Conservation (phyloP, 2,329 filamentous ascomycete genomes). For the Colletotrichum kahawae region DNA sequence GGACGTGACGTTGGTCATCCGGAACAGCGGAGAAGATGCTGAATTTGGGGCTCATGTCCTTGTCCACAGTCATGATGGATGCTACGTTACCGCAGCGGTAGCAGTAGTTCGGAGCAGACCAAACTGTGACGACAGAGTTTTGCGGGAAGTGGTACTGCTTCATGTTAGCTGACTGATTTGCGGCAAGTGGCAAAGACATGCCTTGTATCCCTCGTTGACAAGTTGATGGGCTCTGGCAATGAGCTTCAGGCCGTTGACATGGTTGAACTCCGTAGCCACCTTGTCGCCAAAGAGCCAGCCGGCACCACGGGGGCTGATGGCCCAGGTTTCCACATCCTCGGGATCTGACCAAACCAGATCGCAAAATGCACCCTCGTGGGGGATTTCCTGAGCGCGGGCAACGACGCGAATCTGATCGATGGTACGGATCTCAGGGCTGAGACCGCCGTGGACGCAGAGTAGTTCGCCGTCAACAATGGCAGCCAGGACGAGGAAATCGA, state of each 20-base stretch:
- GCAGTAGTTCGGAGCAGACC: conserved; percentile 96
- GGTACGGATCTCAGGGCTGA: conserved; percentile 90
- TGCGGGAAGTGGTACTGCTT: conserved; percentile 89
- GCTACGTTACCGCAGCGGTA: conserved; percentile 96
- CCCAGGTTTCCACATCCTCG: conserved; percentile 96
- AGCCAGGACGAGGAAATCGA: conserved; percentile 94
- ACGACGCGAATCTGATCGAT: conserved; percentile 99
- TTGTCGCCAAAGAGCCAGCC: conserved; percentile 98
- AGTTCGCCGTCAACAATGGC: conserved; percentile 99
- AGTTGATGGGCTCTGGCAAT: conserved; percentile 98
- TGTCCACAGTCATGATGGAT: conserved; percentile 91
- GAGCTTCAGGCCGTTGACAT: conserved; percentile 94
- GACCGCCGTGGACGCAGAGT: conserved; percentile 94
- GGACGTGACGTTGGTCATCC: conserved; percentile 81
- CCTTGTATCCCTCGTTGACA: conserved; percentile 98
- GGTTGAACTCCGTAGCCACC: conserved; percentile 96
- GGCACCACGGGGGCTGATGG: conserved; percentile 90
- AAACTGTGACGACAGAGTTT: conserved; percentile 96
- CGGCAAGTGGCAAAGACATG: conserved; percentile 39
- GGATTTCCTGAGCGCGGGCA: conserved; percentile 95
- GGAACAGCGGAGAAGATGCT: conserved; percentile 92
- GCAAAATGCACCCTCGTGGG: conserved; percentile 97
- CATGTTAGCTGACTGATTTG: conserved; percentile 22
- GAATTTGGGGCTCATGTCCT: conserved; percentile 87
- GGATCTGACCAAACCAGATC: conserved; percentile 98